Evolutionary conservation across 164 flowering plant genomes (phyloP).

Genomic region (Magnolia changhungtana): DNA sequence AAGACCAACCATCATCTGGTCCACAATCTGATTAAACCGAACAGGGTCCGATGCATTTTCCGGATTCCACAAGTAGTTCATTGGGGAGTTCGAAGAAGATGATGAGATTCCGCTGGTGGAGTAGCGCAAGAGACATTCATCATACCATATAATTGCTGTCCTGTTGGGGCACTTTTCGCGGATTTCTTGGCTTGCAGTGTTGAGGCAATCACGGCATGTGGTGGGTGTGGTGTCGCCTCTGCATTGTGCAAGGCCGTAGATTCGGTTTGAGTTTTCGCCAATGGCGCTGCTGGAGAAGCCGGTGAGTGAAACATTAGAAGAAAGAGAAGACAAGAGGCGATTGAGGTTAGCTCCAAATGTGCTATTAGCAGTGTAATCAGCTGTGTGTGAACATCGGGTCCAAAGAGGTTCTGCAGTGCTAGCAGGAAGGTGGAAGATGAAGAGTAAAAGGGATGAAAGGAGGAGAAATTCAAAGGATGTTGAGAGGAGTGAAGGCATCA

Average conservation of each 20-base stretch:
- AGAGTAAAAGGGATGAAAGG: not conserved
- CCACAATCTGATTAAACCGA: not conserved
- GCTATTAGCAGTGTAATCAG: not conserved
- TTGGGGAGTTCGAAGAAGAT: not conserved
- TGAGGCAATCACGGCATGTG: not conserved
- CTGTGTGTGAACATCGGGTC: not conserved
- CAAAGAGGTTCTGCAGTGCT: not conserved
- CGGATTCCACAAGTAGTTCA: not conserved
- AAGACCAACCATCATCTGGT: not conserved
- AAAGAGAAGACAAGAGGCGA: not conserved
- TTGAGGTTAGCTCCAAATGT: not conserved
- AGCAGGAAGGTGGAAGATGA: not conserved
- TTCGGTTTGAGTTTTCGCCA: not conserved
- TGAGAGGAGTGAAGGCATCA: not conserved
- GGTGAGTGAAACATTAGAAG: not conserved
- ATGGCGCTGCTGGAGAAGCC: not conserved
- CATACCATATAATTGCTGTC: slow-evolving; percentile 3
- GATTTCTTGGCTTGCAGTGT: not conserved
- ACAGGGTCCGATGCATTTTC: not conserved
- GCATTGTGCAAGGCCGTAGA: slow-evolving; percentile 7
- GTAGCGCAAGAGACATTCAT: slow-evolving; percentile 9
- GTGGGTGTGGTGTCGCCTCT: slow-evolving; percentile 3
- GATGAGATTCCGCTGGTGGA: not conserved
- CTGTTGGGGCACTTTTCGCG: not conserved
- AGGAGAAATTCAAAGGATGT: not conserved